Evolutionary conservation across 1,284 basidiomycete species (phyloP).

Genomic region (Ceratobasidium sp.): DNA sequence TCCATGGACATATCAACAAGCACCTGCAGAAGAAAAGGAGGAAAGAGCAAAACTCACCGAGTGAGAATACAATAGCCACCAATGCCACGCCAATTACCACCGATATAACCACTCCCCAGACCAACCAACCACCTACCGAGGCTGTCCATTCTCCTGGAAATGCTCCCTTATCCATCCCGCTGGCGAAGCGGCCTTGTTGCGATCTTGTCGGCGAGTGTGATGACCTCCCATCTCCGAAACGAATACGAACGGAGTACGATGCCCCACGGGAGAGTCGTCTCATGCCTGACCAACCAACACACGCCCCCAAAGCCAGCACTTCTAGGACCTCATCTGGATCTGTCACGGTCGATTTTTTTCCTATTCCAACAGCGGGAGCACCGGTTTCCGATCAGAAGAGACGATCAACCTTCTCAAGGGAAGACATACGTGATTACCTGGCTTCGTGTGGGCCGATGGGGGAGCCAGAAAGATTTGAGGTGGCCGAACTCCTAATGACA

Average conservation of each 20-base stretch:
- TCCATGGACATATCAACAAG: neutral
- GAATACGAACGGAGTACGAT: neutral
- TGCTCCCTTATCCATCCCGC: too few relatives aligned
- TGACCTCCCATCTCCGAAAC: neutral
- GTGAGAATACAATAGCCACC: too few relatives aligned
- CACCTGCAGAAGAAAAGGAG: neutral
- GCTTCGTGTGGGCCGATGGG: neutral
- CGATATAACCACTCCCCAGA: too few relatives aligned
- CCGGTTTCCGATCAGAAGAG: neutral
- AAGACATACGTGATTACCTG: neutral
- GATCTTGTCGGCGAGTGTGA: neutral
- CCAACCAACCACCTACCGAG: too few relatives aligned
- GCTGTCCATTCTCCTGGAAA: neutral
- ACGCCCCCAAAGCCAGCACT: neutral
- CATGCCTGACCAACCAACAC: neutral
- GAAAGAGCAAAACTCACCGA: too few relatives aligned
- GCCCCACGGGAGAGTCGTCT: neutral
- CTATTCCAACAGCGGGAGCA: neutral
- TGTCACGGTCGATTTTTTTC: neutral
- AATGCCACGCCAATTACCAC: too few relatives aligned
- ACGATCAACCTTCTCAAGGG: neutral
- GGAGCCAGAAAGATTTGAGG: slow-evolving; percentile 1
- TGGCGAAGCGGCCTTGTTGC: neutral
- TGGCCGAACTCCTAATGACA: too few relatives aligned
- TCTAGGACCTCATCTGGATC: neutral